A percentile compares a stretch with the other conserved stretches of the same genome.
Evolutionary conservation across 371 early-diverging fungal genomes (phyloP).

Genomic region (Lichtheimia ornata): DNA sequence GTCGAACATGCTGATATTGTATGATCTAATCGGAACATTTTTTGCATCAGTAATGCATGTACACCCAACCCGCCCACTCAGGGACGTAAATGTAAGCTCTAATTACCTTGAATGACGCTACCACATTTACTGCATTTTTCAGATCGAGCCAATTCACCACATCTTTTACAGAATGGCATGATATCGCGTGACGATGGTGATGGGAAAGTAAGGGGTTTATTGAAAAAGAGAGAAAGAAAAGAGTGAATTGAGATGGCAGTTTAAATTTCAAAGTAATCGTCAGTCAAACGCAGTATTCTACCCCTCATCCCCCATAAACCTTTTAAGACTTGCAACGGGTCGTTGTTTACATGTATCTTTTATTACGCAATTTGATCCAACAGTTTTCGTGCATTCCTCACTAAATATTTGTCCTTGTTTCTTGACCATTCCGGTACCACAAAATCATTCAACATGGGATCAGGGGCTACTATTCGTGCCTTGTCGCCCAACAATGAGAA

Average conservation of each 20-base stretch:
- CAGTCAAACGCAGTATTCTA: too few relatives aligned
- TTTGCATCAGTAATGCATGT: background rate
- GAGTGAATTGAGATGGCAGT: background rate
- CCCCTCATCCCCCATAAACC: too few relatives aligned
- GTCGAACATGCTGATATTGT: background rate
- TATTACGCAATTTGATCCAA: slow-evolving; percentile 4
- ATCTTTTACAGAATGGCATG: slow-evolving; percentile 40
- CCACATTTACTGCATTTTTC: slow-evolving; percentile 38
- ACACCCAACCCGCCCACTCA: too few relatives aligned
- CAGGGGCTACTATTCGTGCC: slow-evolving; percentile 1
- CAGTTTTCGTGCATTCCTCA: slow-evolving; percentile 6
- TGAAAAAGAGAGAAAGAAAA: slow-evolving; percentile 5
- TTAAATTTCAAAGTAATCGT: background rate
- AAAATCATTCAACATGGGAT: slow-evolving; percentile 16
- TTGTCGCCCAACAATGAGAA: slow-evolving; percentile 18
- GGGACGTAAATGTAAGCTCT: background rate
- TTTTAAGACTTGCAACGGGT: too few relatives aligned
- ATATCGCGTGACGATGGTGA: background rate
- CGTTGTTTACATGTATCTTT: background rate
- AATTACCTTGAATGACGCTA: slow-evolving; percentile 19
- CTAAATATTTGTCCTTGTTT: slow-evolving; percentile 2
- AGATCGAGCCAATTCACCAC: slow-evolving; percentile 36
- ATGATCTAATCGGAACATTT: slow-evolving; percentile 10
- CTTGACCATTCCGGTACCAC: slow-evolving; percentile 32
- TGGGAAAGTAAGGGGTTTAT: background rate